phyloP scores from a whole-genome alignment of 2,329 filamentous ascomycete species.

The Phaeosphaeria sp. region DNA sequence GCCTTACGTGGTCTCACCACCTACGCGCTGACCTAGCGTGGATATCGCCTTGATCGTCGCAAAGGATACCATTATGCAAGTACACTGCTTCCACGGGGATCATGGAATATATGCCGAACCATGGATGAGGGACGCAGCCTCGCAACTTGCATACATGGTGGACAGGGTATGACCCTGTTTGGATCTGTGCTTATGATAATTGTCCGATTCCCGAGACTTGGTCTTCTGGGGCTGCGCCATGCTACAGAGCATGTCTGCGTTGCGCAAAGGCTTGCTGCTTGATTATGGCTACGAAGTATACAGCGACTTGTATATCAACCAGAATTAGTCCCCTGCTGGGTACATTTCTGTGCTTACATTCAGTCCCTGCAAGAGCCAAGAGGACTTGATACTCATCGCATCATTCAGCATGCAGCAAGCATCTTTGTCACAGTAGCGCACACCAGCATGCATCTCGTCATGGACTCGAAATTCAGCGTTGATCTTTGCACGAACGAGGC shows the following conservation, averaged over 20 bases:
- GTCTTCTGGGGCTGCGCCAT: not conserved
- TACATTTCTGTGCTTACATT: too few relatives aligned
- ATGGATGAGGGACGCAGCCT: not conserved
- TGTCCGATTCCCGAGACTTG: slow-evolving; percentile 11
- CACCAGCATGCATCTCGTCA: too few relatives aligned
- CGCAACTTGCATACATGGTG: not conserved
- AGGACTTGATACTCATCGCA: too few relatives aligned
- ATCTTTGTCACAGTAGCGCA: too few relatives aligned
- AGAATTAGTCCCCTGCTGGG: too few relatives aligned
- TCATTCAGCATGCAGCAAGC: too few relatives aligned
- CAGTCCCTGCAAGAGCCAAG: too few relatives aligned
- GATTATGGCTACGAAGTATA: not conserved
- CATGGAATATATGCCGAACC: not conserved
- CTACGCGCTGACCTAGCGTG: slow-evolving; percentile 1
- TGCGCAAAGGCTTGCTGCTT: not conserved
- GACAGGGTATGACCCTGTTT: slow-evolving; percentile 2
- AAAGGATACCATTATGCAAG: slow-evolving; percentile 2
- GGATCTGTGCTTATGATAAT: slow-evolving; percentile 3
- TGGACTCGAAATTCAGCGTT: too few relatives aligned
- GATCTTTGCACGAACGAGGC: too few relatives aligned
- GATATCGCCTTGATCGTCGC: slow-evolving; percentile 1
- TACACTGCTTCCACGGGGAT: not conserved
- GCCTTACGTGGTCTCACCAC: slow-evolving; percentile 6
- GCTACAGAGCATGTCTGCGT: not conserved
- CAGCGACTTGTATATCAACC: too few relatives aligned